phyloP scores from a whole-genome alignment of 2,329 filamentous ascomycete genomes.

The Akanthomyces dipterigenus region DNA sequence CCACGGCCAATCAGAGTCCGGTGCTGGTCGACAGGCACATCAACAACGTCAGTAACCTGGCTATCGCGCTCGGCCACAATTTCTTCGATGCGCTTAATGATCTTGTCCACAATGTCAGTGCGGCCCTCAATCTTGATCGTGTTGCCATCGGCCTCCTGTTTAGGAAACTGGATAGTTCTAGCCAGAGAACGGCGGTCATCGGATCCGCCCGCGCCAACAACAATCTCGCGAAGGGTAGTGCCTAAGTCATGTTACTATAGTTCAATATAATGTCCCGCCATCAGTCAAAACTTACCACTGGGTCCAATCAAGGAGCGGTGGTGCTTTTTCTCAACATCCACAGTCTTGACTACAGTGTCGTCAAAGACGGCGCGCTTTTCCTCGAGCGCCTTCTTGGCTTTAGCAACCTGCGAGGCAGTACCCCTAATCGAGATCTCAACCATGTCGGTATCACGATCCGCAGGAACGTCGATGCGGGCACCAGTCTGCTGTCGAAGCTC shows the following conservation, averaged over 20 bases:
- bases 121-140: slow-evolving; percentile 85
- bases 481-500: slow-evolving; percentile 77
- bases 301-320: slow-evolving; percentile 85
- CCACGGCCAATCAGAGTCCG: slow-evolving; percentile 84
- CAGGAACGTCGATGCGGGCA: slow-evolving; percentile 86
- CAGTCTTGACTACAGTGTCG: slow-evolving; percentile 73
- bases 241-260: slow-evolving; percentile 49
- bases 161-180: slow-evolving; percentile 90
- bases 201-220: slow-evolving; percentile 81
- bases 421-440: slow-evolving; percentile 91
- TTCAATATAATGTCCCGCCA: neutral
- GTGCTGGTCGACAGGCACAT: slow-evolving; percentile 86
- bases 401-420: slow-evolving; percentile 82
- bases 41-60: slow-evolving; percentile 70
- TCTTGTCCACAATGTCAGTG: slow-evolving; percentile 78
- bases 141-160: slow-evolving; percentile 74
- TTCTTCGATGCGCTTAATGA: slow-evolving; percentile 71
- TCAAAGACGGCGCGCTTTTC: slow-evolving; percentile 85
- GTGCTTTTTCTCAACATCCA: slow-evolving; percentile 92
- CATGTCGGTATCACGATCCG: slow-evolving; percentile 64
- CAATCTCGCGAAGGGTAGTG: slow-evolving; percentile 77
- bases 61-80: slow-evolving; percentile 79
- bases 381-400: slow-evolving; percentile 84
- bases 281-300: slow-evolving; percentile 57
- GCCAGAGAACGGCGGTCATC: slow-evolving; percentile 78